Percentiles rank a stretch among this genome's conserved stretches.
Evolutionary conservation across 2,329 filamentous ascomycete species (phyloP).

Genomic region (Aspergillus novofumigatus): DNA sequence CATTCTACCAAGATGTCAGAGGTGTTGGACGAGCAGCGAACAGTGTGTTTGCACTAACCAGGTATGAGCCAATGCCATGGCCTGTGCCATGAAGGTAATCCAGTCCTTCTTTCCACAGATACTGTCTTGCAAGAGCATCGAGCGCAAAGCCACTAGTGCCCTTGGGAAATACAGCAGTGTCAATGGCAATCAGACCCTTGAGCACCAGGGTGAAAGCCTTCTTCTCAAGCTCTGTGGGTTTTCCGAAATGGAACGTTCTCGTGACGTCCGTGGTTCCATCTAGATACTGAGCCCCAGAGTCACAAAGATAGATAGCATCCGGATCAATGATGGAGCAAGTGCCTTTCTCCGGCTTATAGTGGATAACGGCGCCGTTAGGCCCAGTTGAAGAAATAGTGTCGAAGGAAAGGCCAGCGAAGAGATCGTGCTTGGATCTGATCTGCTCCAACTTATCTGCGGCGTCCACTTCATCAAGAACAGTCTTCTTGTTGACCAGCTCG

Average conservation of each 20-base stretch:
- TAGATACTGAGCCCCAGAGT: constrained; percentile 92
- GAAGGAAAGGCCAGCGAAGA: constrained; percentile 88
- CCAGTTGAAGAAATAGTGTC: constrained; percentile 95
- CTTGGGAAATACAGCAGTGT: constrained; percentile 84
- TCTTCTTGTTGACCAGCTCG: constrained; percentile 70
- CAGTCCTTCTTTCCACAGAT: constrained; percentile 86
- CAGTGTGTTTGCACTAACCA: constrained; percentile 41
- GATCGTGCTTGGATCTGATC: constrained; percentile 55
- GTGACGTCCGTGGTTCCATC: constrained; percentile 97
- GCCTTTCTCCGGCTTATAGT: constrained; percentile 85
- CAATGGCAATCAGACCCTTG: constrained; percentile 88
- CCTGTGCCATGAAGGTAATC: constrained; percentile 97
- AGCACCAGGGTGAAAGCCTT: constrained; percentile 91
- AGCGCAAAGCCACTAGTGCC: constrained; percentile 91
- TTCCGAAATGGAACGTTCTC: constrained; percentile 85
- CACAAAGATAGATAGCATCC: constrained; percentile 83
- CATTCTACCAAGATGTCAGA: constrained; percentile 54
- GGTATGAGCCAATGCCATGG: constrained; percentile 88
- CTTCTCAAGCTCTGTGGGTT: constrained; percentile 75
- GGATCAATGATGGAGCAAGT: constrained; percentile 81
- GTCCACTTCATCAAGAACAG: constrained; percentile 76
- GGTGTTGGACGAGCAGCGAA: background rate
- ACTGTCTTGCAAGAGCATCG: constrained; percentile 82
- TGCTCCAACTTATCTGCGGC: constrained; percentile 86
- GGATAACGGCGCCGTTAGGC: constrained; percentile 87